phyloP scores from a whole-genome alignment of 2,329 filamentous ascomycete species.

The Chaetomium sp. region DNA sequence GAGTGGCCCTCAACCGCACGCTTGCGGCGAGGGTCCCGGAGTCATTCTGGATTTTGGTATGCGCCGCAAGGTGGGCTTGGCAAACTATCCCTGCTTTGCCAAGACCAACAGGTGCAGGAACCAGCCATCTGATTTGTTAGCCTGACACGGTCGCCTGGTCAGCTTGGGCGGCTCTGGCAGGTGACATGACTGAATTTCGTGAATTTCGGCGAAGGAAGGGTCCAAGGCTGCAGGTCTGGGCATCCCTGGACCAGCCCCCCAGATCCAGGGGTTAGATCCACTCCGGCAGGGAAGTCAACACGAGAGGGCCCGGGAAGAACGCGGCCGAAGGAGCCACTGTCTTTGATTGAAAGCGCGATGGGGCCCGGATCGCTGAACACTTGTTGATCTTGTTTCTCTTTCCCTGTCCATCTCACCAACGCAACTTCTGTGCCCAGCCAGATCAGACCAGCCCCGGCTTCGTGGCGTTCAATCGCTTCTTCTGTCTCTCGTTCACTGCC shows the following conservation, averaged over 20 bases:
- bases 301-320: slow-evolving; percentile 1
- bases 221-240: slow-evolving; percentile 11
- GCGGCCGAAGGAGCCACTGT: slow-evolving; percentile 10
- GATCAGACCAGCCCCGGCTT: slow-evolving; percentile 13
- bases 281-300: slow-evolving; percentile 15
- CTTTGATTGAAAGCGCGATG: slow-evolving; percentile 27
- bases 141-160: slow-evolving; percentile 14
- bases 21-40: slow-evolving; percentile 8
- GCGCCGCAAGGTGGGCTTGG: not conserved
- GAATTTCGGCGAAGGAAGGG: slow-evolving; percentile 12
- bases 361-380: slow-evolving; percentile 19
- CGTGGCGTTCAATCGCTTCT: slow-evolving; percentile 28
- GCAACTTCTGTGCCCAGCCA: slow-evolving; percentile 6
- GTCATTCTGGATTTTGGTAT: slow-evolving; percentile 6
- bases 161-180: slow-evolving; percentile 25
- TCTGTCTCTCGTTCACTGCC: slow-evolving; percentile 29
- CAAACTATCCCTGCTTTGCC: not conserved
- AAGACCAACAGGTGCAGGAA: not conserved
- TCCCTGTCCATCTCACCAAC: slow-evolving; percentile 4
- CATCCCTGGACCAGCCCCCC: slow-evolving; percentile 18
- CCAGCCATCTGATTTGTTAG: slow-evolving; percentile 24
- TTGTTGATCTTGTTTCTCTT: not conserved
- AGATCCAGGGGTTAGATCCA: not conserved
- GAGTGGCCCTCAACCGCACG: not conserved
- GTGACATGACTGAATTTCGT: slow-evolving; percentile 26